These are phyloP conservation scores for Raddia distichophylla DNA, from an alignment of 176 grass and related monocot genomes.

Conservation along the genomic window DNA sequence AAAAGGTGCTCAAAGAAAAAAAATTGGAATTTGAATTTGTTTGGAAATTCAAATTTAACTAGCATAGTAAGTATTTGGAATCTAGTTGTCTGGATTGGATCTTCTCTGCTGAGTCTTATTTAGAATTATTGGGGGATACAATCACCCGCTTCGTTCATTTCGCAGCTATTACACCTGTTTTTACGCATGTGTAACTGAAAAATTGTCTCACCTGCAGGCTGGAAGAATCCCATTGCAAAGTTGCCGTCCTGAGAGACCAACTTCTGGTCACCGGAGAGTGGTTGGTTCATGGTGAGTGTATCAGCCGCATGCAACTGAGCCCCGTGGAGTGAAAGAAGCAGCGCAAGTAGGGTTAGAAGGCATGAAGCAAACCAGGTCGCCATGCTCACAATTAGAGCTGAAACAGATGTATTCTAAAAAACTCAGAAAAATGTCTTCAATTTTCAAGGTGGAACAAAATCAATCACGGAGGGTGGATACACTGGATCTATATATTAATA, in stretches of 20 bases:
- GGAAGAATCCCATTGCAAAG: constrained; percentile 38
- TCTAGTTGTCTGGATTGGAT: too few species aligned
- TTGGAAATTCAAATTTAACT: too few species aligned
- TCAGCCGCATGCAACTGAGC: constrained; percentile 3
- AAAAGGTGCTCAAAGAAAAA: too few species aligned
- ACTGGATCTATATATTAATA: background rate
- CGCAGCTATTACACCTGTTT: too few species aligned
- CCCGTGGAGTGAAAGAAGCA: background rate
- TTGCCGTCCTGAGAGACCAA: constrained; percentile 31
- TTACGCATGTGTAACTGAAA: background rate
- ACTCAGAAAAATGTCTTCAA: background rate
- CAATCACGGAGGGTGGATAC: background rate
- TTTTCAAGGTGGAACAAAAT: background rate
- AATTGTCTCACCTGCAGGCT: constrained; percentile 12
- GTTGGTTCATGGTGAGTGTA: background rate
- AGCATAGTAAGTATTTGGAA: too few species aligned
- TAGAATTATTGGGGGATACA: background rate
- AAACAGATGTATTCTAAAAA: background rate
- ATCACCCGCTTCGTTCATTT: background rate
- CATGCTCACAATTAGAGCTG: background rate
- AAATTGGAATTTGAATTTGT: too few species aligned
- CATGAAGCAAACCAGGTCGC: background rate
- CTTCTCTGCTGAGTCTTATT: background rate
- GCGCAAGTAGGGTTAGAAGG: background rate
- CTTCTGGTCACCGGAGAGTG: constrained; percentile 31